Conservation (phyloP, 331 rosid genomes). For the Quercus tomentella region DNA sequence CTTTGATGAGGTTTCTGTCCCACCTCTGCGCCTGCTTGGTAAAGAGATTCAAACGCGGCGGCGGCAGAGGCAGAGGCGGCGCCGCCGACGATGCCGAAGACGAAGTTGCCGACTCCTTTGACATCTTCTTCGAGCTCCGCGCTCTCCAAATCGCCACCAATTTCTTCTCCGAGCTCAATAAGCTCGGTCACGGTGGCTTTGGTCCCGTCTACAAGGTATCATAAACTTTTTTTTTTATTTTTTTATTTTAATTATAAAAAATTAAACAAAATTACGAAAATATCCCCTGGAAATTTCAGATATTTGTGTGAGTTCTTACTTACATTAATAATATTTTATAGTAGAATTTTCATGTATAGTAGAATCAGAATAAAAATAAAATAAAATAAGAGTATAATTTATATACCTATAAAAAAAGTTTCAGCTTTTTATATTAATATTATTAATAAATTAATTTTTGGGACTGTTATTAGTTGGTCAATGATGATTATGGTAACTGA, state of each 20-base stretch:
- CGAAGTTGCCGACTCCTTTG: constrained; percentile 18
- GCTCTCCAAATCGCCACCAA: constrained; percentile 72
- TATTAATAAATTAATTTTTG: not conserved
- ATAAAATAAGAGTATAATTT: too few species aligned
- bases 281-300: too few species aligned
- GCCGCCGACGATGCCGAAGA: constrained; percentile 17
- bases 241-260: too few species aligned
- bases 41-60: constrained; percentile 9
- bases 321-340: too few species aligned
- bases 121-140: constrained; percentile 50
- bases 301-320: too few species aligned
- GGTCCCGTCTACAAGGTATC: constrained; percentile 88
- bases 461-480: not conserved
- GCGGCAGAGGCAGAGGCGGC: not conserved
- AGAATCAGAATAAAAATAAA: too few species aligned
- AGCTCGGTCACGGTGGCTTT: constrained; percentile 94
- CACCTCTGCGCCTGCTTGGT: constrained; percentile 35
- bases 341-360: too few species aligned
- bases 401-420: too few species aligned
- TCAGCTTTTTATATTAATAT: not conserved
- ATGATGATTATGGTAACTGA: not conserved
- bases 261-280: too few species aligned
- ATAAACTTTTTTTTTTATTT: not conserved
- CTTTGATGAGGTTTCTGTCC: constrained; percentile 37
- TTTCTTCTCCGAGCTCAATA: constrained; percentile 64